Conservation (phyloP, 306 rosid genomes). For the Acacia melanoxylon region DNA sequence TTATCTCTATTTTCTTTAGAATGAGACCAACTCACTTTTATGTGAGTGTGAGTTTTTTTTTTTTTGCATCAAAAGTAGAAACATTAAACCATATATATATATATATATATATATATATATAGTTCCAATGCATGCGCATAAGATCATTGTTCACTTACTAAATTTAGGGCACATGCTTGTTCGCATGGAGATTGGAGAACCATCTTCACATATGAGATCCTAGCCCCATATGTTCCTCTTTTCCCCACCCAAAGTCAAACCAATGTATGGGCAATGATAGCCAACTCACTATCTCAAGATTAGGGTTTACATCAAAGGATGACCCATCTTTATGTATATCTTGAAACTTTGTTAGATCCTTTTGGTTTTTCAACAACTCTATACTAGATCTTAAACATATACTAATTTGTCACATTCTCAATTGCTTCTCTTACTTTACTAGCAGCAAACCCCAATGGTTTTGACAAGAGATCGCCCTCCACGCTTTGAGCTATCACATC, state of each 20-base stretch:
- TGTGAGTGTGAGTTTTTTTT: too few relatives aligned
- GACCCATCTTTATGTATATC: conserved; percentile 29
- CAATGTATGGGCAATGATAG: conserved; percentile 52
- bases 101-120: background rate
- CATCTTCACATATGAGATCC: conserved; percentile 36
- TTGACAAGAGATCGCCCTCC: conserved; percentile 46
- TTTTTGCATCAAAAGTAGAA: too few relatives aligned
- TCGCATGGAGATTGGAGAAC: too few relatives aligned
- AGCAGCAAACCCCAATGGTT: conserved; percentile 54
- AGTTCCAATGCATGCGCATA: background rate
- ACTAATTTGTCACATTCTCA: conserved; percentile 46
- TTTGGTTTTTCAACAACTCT: conserved; percentile 33
- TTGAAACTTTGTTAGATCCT: conserved; percentile 50
- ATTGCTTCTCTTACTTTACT: conserved; percentile 54
- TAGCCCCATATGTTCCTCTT: conserved; percentile 51
- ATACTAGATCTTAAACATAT: conserved; percentile 44
- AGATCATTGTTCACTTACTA: background rate
- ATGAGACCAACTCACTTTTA: too few relatives aligned
- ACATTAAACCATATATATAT: too few relatives aligned
- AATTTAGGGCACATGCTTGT: background rate
- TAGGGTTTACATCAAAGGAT: conserved; percentile 45
- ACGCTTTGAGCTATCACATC: conserved; percentile 42
- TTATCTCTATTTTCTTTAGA: too few relatives aligned
- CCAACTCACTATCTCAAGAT: conserved; percentile 58
- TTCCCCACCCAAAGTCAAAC: conserved; percentile 74